A percentile compares a stretch with the other conserved stretches of the same genome.
These are phyloP conservation scores for Saprolegnia parasitica DNA, from an alignment of 352 stramenopile genomes.

Conservation along the genomic window DNA sequence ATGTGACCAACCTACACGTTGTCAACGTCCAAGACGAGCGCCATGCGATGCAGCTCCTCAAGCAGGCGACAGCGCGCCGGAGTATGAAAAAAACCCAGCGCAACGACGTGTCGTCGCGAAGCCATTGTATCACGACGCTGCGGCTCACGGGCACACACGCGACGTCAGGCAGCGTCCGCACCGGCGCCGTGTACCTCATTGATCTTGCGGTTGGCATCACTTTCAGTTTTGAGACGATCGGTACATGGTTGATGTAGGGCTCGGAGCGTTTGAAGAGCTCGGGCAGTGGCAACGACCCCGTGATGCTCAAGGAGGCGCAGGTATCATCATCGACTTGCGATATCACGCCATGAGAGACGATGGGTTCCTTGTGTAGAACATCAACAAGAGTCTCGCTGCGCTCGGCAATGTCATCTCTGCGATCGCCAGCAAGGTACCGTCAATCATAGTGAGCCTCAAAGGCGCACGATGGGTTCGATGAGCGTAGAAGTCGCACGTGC, in stretches of 20 bases:
- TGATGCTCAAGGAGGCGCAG: conserved; percentile 72
- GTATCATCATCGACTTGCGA: conserved; percentile 26
- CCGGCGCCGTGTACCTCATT: conserved; percentile 69
- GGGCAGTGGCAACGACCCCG: conserved; percentile 63
- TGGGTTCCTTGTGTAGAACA: conserved; percentile 29
- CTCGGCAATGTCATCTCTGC: conserved; percentile 81
- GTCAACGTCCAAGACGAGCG: conserved; percentile 51
- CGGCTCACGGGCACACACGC: conserved; percentile 62
- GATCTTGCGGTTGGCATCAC: conserved; percentile 72
- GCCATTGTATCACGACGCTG: conserved; percentile 82
- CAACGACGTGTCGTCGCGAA: conserved; percentile 80
- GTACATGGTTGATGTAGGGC: conserved; percentile 37
- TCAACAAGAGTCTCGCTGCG: conserved; percentile 84
- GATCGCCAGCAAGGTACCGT: conserved; percentile 70
- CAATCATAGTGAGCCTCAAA: conserved; percentile 2
- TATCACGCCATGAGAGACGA: not conserved
- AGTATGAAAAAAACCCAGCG: conserved; percentile 81
- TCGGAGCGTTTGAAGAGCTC: conserved; percentile 80
- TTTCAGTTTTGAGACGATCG: not conserved
- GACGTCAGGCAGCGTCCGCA: conserved; percentile 49
- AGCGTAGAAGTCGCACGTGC: conserved; percentile 47
- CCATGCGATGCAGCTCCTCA: conserved; percentile 60
- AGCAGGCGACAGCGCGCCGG: conserved; percentile 51
- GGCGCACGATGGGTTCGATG: not conserved
- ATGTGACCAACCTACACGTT: conserved; percentile 58